Evolutionary conservation across 2,329 filamentous ascomycete genomes (phyloP), one percentile per base, ranked within the genome.

Genomic region (Botrytis porri): DNA sequence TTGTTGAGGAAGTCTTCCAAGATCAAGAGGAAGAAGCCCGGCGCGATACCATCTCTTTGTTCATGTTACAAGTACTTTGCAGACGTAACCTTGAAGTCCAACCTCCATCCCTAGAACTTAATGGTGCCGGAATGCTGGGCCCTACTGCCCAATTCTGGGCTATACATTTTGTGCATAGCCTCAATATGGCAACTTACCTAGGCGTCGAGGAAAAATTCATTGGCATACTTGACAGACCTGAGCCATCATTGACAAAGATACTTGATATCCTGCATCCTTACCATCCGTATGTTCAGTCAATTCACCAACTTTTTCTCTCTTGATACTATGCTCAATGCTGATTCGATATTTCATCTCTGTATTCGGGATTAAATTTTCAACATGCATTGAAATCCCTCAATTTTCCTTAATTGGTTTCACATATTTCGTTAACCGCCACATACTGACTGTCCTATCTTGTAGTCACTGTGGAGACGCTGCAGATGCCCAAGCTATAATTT

Each of bases 301-400:
- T 54, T 16, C 6, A 3, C 14, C 16, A 29, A 6, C 5, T n/a
- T 29, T 4, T 54, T 8, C 18, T 25, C 18, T 54, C 51, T 16
- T 54, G 12, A 54, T n/a, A 29, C 12, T 7, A 14, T 7, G 5
- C 16, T 45, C 16, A 0, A 14, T 16, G 25, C 48, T 6, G 25
- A 0, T 54, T n/a, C 29, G 12, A 8, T n/a, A 54, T 2, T 51
- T 14, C 29, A 8, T 14, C 29, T 54, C 5, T n/a, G n/a, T 54
- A 29, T n/a, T 6, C 18, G 14, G 12, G 0, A 0, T 29, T 18
- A 29, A 16, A 1, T n/a, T 3, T 1, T 54, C 25, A 54, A 16
- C 6, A 6, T 51, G 5, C 5, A 1, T 22, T 22, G 22, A 4
- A 4, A 45, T n/a, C 9, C 51, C n/a, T n/a, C 5, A 16, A n/a